Evolutionary conservation across 2,329 filamentous ascomycete genomes (phyloP), one percentile per base, ranked within the genome.

Genomic region (Fusarium mexicanum): DNA sequence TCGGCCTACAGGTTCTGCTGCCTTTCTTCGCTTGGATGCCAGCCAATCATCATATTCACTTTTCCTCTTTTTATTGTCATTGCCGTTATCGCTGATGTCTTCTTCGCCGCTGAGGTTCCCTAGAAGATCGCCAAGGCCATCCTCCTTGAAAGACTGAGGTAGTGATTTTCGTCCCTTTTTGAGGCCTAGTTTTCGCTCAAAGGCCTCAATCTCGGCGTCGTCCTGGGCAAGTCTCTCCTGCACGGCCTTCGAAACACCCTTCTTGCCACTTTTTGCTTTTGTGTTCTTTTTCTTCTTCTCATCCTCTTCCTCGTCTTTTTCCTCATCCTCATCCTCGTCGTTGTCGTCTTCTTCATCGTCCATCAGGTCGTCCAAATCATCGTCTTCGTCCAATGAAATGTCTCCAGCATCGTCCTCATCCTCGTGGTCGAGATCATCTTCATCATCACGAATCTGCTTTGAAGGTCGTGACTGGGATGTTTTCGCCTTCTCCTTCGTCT

Each of bases 161-260:
- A 94, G 82, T 38, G 89, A 91, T 79, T 94, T 97, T 69, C 92
- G 92, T 31, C 91, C 90, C 79, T 92, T 94, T 74, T 88, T 91
- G 40, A 98, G 88, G 0, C 96, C 96, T 7, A 99, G 85, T 79
- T 94, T 97, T 81, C 92, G 95, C 84, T 99, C 96, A 38, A 98
- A 85, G 6, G 91, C 91, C 26, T 92, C 92, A 76, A 99, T 98
- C 76, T 98, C 94, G 5, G 91, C 93, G 78, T 98, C 95, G 67
- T 99, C 96, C 70, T 94, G 87, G 2, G 90, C 91, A 9, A 98
- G 85, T 75, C 88, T 78, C 87, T 90, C n/a, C 91, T 80, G 26
- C 73, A 73, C 61, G 4, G 68, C 60, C 38, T 71, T 76, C 22
- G 80, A 59, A 18, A 77, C 26, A 4, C 69, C 50, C 12, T 64